These are phyloP conservation scores for Syzygium grande DNA, from an alignment of 345 rosid genomes.

Conservation along the genomic window DNA sequence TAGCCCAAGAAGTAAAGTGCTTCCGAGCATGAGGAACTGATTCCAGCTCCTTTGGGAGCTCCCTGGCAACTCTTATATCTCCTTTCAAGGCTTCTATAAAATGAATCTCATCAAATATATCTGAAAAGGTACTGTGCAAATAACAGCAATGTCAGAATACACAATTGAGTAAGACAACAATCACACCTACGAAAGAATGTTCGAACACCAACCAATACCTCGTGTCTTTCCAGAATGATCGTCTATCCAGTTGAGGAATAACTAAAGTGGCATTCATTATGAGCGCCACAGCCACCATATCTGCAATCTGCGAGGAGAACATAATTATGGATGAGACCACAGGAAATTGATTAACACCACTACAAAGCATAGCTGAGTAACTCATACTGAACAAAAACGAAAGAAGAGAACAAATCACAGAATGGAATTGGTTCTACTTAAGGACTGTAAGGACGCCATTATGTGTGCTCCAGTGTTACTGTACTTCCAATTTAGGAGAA, in stretches of 20 bases:
- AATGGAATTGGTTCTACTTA: neutral
- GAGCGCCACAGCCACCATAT: conserved; percentile 89
- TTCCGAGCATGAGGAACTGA: conserved; percentile 73
- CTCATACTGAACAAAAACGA: neutral
- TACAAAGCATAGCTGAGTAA: neutral
- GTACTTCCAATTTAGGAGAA: neutral
- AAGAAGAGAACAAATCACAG: neutral
- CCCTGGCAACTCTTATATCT: conserved; percentile 64
- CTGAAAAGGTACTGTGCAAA: conserved; percentile 56
- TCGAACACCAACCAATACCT: conserved; percentile 30
- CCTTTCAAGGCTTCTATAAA: conserved; percentile 52
- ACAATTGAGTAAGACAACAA: neutral
- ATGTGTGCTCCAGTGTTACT: neutral
- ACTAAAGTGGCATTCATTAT: conserved; percentile 92
- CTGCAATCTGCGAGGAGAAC: conserved; percentile 46
- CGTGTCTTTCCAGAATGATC: conserved; percentile 91
- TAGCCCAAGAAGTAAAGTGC: conserved; percentile 85
- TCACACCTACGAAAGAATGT: neutral
- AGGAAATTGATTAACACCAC: neutral
- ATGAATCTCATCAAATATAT: conserved; percentile 69
- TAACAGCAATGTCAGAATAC: neutral
- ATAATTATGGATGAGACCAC: neutral
- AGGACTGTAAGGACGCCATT: neutral
- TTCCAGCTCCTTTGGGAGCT: conserved; percentile 69
- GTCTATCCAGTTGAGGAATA: conserved; percentile 78